Percentiles rank a stretch among this genome's conserved stretches.
Conservation (phyloP, 1,284 basidiomycete genomes). For the Lignosus rhinocerotis region DNA sequence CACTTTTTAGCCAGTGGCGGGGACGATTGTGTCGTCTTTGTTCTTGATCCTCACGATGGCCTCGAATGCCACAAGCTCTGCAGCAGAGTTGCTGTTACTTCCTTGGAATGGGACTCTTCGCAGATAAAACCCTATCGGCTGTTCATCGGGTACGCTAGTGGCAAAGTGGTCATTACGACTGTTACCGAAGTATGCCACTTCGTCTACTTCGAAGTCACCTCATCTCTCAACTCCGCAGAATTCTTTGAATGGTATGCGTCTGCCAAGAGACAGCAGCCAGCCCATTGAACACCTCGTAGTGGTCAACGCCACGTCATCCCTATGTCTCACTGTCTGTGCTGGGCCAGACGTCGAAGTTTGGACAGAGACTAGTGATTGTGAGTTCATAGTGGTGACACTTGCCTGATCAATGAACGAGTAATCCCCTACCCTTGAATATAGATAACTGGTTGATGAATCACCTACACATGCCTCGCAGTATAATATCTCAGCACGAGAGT, state of each 20-base stretch:
- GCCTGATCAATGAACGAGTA: too few relatives aligned
- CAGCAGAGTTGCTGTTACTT: not conserved
- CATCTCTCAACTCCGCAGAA: too few relatives aligned
- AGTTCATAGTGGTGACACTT: too few relatives aligned
- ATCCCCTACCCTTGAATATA: too few relatives aligned
- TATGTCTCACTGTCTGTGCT: not conserved
- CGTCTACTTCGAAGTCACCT: too few relatives aligned
- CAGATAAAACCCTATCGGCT: not conserved
- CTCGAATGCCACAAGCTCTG: not conserved
- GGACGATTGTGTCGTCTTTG: not conserved
- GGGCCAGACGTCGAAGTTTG: not conserved
- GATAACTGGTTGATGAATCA: too few relatives aligned
- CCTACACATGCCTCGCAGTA: too few relatives aligned
- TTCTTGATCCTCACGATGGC: not conserved
- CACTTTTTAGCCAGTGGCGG: not conserved
- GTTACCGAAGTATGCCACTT: not conserved
- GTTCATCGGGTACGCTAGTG: slow-evolving; percentile 1
- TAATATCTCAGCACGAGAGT: too few relatives aligned
- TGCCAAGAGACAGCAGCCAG: too few relatives aligned
- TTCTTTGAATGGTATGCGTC: too few relatives aligned
- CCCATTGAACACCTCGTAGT: too few relatives aligned
- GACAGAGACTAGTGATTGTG: not conserved
- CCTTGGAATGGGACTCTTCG: not conserved
- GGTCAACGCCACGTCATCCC: not conserved
- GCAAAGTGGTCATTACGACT: not conserved